Base-by-base conservation (phyloP, 805 yeast species). In the Pichia thaimueangensis region DNA sequence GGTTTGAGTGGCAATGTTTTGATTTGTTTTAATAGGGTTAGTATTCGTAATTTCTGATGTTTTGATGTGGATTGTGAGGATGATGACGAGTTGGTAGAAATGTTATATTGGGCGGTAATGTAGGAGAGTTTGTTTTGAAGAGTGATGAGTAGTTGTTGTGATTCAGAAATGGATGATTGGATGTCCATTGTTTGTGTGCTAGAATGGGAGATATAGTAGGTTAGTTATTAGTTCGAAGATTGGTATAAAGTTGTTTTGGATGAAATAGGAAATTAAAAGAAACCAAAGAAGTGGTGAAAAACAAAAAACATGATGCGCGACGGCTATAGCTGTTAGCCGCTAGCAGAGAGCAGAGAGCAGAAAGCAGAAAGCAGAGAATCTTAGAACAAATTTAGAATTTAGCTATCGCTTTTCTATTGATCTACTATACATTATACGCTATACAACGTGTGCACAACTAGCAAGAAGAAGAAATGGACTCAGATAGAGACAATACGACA, bases 11-110 rank as follows among this genome's bases (percentile, higher is more conserved):
- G 30, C 10, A 39, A 7, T 7, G 24, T 19, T 16, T 35, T 24
- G 6, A 34, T 20, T n/a, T 24, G 29, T 29, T 22, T 31, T 13
- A 28, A 10, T n/a, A 38, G 31, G 3, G 41, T n/a, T 17, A 37
- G 27, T 13, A 37, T 30, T 9, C 41, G 29, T 19, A 37, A 11
- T 15, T 37, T 37, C 17, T 37, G 41, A 9, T 21, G 15, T 22
- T 17, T 11, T 22, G 10, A n/a, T 13, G 40, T 10, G n/a, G 11
- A 20, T 30, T 35, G 12, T 17, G 24, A 11, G n/a, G 12, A 12
- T 17, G 39, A 25, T 17, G 21, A 13, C 25, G 38, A 35, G 21
- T 28, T 19, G 16, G 25, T 8, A 8, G 21, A 5, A 5, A 22
- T 5, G 12, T 25, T 15, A 23, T 20, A 15, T 13, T 16, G 6